phyloP scores from a whole-genome alignment of 768 basidiomycete species.

The Lentinula sp. region DNA sequence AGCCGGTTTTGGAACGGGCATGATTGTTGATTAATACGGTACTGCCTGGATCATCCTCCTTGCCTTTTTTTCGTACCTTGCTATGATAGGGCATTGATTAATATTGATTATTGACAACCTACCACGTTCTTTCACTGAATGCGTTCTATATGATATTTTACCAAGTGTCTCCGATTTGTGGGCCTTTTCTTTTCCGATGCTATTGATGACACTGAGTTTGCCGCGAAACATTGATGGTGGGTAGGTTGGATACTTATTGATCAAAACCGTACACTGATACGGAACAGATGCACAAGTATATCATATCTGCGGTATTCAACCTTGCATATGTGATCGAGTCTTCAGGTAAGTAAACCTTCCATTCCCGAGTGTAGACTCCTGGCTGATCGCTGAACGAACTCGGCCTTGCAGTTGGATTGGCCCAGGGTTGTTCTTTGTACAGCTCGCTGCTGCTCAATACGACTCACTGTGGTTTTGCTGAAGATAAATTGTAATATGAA shows the following conservation, averaged over 20 bases:
- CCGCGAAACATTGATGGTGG: constrained; percentile 50
- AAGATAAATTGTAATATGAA: too few species aligned
- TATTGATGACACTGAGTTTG: constrained; percentile 55
- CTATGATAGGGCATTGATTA: constrained; percentile 49
- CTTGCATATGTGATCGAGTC: constrained; percentile 63
- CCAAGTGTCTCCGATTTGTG: constrained; percentile 16
- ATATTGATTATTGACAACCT: constrained; percentile 44
- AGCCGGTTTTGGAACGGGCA: constrained; percentile 61
- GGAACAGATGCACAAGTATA: constrained; percentile 57
- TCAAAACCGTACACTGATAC: background rate
- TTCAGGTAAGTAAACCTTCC: constrained; percentile 33
- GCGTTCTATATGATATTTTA: too few species aligned
- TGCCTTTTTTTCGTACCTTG: constrained; percentile 40
- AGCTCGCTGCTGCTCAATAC: too few species aligned
- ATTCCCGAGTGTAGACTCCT: too few species aligned
- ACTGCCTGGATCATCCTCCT: constrained; percentile 46
- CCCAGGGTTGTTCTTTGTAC: too few species aligned
- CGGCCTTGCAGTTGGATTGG: too few species aligned
- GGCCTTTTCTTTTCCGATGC: constrained; percentile 58
- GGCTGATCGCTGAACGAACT: too few species aligned
- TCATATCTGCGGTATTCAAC: constrained; percentile 75
- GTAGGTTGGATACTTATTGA: constrained; percentile 47
- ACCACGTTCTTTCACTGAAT: constrained; percentile 10
- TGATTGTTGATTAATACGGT: constrained; percentile 49
- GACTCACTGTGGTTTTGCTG: too few species aligned